These are phyloP conservation scores for Ascochyta viciae-villosae DNA, from an alignment of 2,329 filamentous ascomycete species.

Conservation along the genomic window DNA sequence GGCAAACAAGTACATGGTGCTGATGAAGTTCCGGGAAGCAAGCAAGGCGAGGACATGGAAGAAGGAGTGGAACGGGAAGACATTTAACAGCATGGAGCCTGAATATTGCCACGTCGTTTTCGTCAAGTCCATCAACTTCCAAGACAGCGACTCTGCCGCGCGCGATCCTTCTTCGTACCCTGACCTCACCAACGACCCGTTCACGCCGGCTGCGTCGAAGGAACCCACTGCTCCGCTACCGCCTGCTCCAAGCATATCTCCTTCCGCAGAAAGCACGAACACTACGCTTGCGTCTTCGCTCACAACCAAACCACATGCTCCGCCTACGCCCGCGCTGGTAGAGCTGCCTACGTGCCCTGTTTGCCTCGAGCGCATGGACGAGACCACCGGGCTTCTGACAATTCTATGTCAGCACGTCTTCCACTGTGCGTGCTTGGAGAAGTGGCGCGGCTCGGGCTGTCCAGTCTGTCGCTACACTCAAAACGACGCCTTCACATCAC, in stretches of 20 bases:
- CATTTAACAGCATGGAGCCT: slow-evolving; percentile 93
- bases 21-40: slow-evolving; percentile 88
- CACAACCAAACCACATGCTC: slow-evolving; percentile 68
- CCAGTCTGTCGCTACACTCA: slow-evolving; percentile 93
- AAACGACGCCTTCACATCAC: slow-evolving; percentile 55
- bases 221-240: slow-evolving; percentile 47
- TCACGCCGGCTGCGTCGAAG: slow-evolving; percentile 62
- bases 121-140: slow-evolving; percentile 88
- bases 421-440: slow-evolving; percentile 93
- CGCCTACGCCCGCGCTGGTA: slow-evolving; percentile 82
- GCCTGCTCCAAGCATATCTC: slow-evolving; percentile 38
- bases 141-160: slow-evolving; percentile 61
- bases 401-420: slow-evolving; percentile 98
- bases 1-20: slow-evolving; percentile 90
- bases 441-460: slow-evolving; percentile 93
- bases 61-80: slow-evolving; percentile 86
- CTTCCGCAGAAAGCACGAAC: slow-evolving; percentile 32
- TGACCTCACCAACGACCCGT: slow-evolving; percentile 68
- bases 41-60: slow-evolving; percentile 80
- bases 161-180: slow-evolving; percentile 61
- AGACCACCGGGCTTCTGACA: slow-evolving; percentile 91
- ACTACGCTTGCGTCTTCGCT: slow-evolving; percentile 53
- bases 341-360: slow-evolving; percentile 96
- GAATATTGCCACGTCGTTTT: slow-evolving; percentile 96
- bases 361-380: slow-evolving; percentile 97